Conservation (phyloP, 345 rosid species). For the Eucalyptus tenuipes region DNA sequence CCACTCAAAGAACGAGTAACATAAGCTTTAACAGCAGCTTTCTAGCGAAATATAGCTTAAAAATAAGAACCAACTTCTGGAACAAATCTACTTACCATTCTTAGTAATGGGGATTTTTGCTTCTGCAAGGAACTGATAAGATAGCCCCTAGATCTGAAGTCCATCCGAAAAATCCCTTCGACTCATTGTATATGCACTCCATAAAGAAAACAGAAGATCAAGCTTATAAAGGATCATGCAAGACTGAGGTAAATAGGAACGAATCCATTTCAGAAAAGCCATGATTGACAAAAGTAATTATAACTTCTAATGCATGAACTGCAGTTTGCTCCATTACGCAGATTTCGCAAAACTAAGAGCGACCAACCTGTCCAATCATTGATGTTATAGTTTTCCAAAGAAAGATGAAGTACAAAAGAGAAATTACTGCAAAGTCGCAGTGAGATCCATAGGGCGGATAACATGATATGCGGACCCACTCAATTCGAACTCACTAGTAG, state of each 20-base stretch:
- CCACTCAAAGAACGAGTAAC: not conserved
- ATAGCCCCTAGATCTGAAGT: slow-evolving; percentile 44
- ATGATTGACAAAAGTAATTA: not conserved
- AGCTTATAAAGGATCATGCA: not conserved
- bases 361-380: too few species aligned
- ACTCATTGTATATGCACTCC: slow-evolving; percentile 76
- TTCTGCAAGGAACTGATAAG: slow-evolving; percentile 53
- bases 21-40: not conserved
- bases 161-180: slow-evolving; percentile 67
- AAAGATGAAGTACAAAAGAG: too few species aligned
- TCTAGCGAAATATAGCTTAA: not conserved
- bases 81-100: slow-evolving; percentile 29
- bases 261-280: not conserved
- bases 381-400: too few species aligned
- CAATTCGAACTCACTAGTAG: not conserved
- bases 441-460: too few species aligned
- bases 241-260: too few species aligned
- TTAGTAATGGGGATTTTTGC: slow-evolving; percentile 37
- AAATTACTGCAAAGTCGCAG: too few species aligned
- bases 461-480: too few species aligned
- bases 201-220: not conserved
- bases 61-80: not conserved
- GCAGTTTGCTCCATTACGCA: not conserved
- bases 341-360: not conserved
- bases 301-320: not conserved